Base-by-base conservation (phyloP, 306 rosid genomes). In the Pyrus bretschneideri region DNA sequence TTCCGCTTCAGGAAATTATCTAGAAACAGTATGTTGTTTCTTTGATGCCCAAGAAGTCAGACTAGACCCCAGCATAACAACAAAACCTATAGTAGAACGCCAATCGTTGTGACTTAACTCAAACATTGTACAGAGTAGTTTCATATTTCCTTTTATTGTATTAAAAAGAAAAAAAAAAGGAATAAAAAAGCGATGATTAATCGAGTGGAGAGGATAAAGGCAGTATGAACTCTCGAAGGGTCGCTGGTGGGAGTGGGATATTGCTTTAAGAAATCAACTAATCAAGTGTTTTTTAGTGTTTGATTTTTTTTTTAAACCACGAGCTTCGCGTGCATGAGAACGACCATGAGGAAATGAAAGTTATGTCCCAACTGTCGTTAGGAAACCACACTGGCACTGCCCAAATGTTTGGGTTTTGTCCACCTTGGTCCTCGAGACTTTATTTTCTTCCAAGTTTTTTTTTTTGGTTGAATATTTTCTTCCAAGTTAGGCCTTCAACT, bases 291-390 rank as follows among this genome's bases (percentile, higher is more conserved):
- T 69, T 69, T 72, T 58, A 2, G 19, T 60, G 31, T 60, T 22
- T 10, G 31, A 22, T 60, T 72, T 72, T 42, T 42, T n/a, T 0
- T 8, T 22, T 42, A 42, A 42, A 42, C 45, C 77, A 79, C 77
- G 78, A 74, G 78, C 18, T 33, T 44, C 60, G 83, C 81, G 78
- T 75, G 78, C 82, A 55, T 42, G 72, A 51, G 19, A 61, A 72
- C 69, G 51, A 77, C 9, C 64, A 49, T 15, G 55, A 49, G 21
- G 55, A 15, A 15, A 49, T 11, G 58, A 58, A 55, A 60, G 25
- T 11, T 30, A 22, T 29, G 61, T 69, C 23, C 65, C 69, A 71
- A 14, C 51, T 74, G 71, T 71, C 49, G 33, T 52, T 15, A 57
- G 66, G 61, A 38, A 35, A 35, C 40, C 2, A 7, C 42, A 2